phyloP scores from a whole-genome alignment of 1,284 basidiomycete genomes.

The Sphagnurus paluster region DNA sequence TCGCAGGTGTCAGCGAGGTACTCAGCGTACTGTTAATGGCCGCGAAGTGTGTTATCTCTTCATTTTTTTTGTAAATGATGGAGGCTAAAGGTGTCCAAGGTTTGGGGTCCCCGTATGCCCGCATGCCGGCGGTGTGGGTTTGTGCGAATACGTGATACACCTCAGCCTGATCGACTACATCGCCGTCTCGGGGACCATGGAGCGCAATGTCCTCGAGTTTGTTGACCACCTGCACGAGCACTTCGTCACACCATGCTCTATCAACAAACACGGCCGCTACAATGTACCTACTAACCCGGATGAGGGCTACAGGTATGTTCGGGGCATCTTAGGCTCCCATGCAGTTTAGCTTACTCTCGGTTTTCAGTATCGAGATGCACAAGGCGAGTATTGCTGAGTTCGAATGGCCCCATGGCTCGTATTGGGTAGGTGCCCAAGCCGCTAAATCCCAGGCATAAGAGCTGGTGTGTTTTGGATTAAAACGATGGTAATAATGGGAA shows the following conservation, averaged over 20 bases:
- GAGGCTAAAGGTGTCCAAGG: constrained; percentile 32
- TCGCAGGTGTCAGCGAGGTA: constrained; percentile 93
- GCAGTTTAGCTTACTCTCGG: background rate
- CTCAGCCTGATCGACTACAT: constrained; percentile 91
- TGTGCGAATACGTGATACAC: constrained; percentile 93
- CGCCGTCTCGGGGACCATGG: constrained; percentile 87
- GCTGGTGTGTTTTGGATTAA: no score
- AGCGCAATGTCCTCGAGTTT: constrained; percentile 90
- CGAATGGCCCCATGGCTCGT: constrained; percentile 74
- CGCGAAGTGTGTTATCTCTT: constrained; percentile 62
- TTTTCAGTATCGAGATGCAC: constrained; percentile 73
- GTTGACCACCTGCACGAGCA: constrained; percentile 93
- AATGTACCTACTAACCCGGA: constrained; percentile 69
- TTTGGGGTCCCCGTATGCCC: constrained; percentile 90
- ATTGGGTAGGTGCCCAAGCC: constrained; percentile 49
- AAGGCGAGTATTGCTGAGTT: constrained; percentile 70
- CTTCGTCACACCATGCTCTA: constrained; percentile 86
- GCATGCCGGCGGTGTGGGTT: constrained; percentile 93
- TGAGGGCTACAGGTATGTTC: constrained; percentile 71
- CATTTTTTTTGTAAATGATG: background rate
- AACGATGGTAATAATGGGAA: no score
- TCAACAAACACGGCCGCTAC: constrained; percentile 85
- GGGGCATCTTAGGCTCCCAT: background rate
- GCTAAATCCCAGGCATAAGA: no score
- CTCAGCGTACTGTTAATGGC: constrained; percentile 93